Evolutionary conservation across 78 protist species (phyloP).

Genomic region (Emiliania huxleyi): DNA sequence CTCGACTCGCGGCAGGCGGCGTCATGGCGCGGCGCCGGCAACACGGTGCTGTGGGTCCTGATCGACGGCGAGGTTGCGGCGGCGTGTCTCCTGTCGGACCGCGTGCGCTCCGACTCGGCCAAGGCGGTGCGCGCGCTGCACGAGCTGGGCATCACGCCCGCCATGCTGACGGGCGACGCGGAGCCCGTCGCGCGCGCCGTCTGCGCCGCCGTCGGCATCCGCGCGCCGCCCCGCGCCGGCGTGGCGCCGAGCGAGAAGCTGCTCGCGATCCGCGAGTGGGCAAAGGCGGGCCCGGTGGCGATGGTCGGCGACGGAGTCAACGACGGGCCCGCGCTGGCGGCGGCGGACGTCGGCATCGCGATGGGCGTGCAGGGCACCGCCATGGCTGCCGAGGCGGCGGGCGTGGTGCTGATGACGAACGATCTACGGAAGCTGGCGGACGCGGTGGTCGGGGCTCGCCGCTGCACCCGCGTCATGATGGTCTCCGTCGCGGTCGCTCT

Average conservation of each 20-base stretch:
- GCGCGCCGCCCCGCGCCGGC: neutral
- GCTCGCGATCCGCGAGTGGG: neutral
- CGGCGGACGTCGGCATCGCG: conserved; percentile 12
- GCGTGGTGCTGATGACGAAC: conserved; percentile 3
- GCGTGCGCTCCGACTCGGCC: neutral
- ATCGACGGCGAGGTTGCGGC: neutral
- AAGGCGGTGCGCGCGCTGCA: neutral
- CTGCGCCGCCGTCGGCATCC: neutral
- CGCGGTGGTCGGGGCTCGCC: neutral
- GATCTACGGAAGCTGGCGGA: neutral
- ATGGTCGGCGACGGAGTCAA: neutral
- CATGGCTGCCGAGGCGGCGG: neutral
- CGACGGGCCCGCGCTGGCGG: conserved; percentile 1
- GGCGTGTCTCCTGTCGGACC: neutral
- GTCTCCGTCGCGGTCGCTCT: neutral
- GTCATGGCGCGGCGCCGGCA: neutral
- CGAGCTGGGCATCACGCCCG: neutral
- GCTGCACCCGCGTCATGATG: no score
- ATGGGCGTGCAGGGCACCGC: conserved; percentile 20
- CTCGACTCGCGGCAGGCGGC: neutral
- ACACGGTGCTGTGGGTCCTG: neutral
- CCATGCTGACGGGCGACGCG: neutral
- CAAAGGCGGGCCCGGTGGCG: neutral
- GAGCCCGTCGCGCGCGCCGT: neutral
- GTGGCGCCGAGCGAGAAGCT: neutral